Evolutionary conservation across 208 protist genomes (phyloP), one percentile per base, ranked within the genome.

Genomic region (Leishmania turanica): DNA sequence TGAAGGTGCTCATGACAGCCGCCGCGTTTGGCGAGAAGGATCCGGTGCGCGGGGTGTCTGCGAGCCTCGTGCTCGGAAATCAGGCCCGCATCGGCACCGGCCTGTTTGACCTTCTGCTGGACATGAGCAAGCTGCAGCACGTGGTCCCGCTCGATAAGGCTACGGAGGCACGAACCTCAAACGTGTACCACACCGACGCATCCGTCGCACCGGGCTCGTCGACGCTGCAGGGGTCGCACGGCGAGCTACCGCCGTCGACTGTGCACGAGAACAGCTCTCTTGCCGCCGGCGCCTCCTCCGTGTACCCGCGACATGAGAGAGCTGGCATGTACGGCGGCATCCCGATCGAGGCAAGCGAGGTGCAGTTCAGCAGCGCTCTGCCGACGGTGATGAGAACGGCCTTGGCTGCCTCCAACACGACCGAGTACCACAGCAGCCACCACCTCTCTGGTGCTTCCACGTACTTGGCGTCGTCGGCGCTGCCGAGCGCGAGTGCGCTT

Each of bases 1-100:
- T 99, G 11, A 99, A 99, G 78, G 98, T 99, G 66, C 95, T 99
- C 19, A 96, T 99, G 87, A 93, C 99, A 60, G 99, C 99, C 3
- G 99, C 99, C 34, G 91, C 91, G 7, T 99, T 99, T 88, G 91
- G 96, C 27, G 98, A 99, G 86, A 78, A 75, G 19, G 99, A 99
- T 91, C 84, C 93, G 34, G 85, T 99, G 47, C 90, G 88, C 19
- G 99, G 99, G 77, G 98, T 99, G 8, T 99, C 98, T 60, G 98
- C 99, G 69, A 99, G 99, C 87, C 96, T 99, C 79, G 98, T 99
- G 34, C 88, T 99, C 2, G 99, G 99, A 70, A 98, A 99, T 86
- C 88, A 99, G 51, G 90, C 97, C 11, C 97, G 95, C 58, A 80
- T 99, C 21, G 99, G 99, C 83, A 99, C 99, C 0, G 99, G 99